phyloP scores from a whole-genome alignment of 73 alveolate genomes.

The Loxodes magnus region DNA sequence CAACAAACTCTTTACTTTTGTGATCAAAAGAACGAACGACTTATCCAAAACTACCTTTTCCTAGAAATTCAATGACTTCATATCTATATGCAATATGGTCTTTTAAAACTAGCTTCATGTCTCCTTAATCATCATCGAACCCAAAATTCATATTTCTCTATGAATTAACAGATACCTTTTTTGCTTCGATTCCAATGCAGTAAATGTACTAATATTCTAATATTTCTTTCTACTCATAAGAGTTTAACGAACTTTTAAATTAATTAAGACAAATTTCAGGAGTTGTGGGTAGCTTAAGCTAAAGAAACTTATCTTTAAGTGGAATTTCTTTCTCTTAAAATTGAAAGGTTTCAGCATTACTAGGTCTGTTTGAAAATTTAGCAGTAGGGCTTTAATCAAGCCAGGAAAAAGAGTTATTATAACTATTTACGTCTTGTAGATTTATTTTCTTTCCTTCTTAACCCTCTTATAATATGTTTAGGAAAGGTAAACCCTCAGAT shows the following conservation, averaged over 20 bases:
- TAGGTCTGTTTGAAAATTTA: too few species aligned
- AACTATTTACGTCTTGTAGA: too few species aligned
- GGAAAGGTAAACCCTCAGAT: too few species aligned
- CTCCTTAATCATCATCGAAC: slow-evolving; percentile 76
- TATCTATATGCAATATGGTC: slow-evolving; percentile 87
- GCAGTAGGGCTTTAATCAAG: too few species aligned
- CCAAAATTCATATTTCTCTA: slow-evolving; percentile 11
- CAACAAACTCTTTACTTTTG: slow-evolving; percentile 61
- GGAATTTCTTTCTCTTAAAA: too few species aligned
- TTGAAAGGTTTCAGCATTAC: too few species aligned
- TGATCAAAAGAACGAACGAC: slow-evolving; percentile 88
- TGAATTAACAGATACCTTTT: slow-evolving; percentile 9
- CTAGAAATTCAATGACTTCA: slow-evolving; percentile 76
- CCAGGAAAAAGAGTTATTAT: too few species aligned
- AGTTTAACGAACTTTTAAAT: not conserved
- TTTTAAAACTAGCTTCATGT: slow-evolving; percentile 49
- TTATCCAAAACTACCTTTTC: slow-evolving; percentile 93
- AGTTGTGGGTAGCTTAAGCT: slow-evolving; percentile 1
- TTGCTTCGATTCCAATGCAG: slow-evolving; percentile 19
- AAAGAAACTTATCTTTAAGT: too few species aligned
- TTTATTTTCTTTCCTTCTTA: too few species aligned
- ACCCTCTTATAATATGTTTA: too few species aligned
- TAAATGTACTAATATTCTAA: slow-evolving; percentile 3
- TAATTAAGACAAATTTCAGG: not conserved
- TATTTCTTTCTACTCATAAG: slow-evolving; percentile 8